Evolutionary conservation across 495 filamentous ascomycete genomes (phyloP), one percentile per base, ranked within the genome.

Genomic region (Tetracladium marchalianum): DNA sequence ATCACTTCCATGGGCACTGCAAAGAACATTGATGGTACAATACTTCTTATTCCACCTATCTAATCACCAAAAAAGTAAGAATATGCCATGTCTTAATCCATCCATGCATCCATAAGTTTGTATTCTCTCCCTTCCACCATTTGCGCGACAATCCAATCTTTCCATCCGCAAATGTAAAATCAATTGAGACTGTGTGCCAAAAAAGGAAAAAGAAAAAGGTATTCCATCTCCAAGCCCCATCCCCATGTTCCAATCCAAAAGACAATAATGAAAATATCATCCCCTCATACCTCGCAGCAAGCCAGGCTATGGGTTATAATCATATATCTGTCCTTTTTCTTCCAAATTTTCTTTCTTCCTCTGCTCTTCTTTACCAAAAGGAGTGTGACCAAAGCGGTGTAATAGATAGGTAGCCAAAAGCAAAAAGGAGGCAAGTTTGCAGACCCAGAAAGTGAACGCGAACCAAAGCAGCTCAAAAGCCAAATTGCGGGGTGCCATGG

Each of bases 271-370:
- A 33, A 31, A 41, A 15, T 24, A 11, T 53, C 46, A 51, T 53
- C 50, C 47, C 37, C 50, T 51, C 54, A 51, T 53, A 56, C 50
- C 53, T 55, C 53, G 53, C 53, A 49, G 53, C 53, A 49, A 52
- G 49, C 53, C 49, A 57, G 54, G 54, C 50, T 52, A 27, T 27
- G 22, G 53, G 49, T 47, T 52, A 43, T 52, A 57, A 50, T 57
- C 54, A 57, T 57, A 51, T 56, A 48, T 49, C 35, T 55, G 42
- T 45, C 41, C 53, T 27, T 27, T 27, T 27, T 7, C 7, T 27
- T 7, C 22, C 3, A 27, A 55, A 51, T 55, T 51, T 54, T 18
- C 39, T 22, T 44, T 36, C 13, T 40, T 41, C 31, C 36, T 31
- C 19, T 33, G 31, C 33, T 17, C 10, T 39, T 15, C 11, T 6